phyloP scores from a whole-genome alignment of 2,329 filamentous ascomycete species.

The Fusarium keratoplasticum region DNA sequence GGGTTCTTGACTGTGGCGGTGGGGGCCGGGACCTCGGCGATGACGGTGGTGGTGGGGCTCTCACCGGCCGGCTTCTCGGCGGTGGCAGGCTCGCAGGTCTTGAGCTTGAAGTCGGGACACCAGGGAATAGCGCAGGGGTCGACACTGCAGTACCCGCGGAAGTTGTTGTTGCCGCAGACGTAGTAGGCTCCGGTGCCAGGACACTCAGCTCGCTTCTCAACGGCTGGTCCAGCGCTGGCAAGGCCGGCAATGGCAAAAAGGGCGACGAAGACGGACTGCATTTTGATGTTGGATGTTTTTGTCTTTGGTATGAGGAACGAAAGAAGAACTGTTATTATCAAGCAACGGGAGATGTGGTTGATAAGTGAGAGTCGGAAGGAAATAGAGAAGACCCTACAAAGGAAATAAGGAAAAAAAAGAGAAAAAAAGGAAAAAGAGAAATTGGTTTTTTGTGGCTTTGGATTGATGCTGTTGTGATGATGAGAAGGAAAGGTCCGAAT shows the following conservation, averaged over 20 bases:
- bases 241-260: constrained; percentile 25
- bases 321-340: not conserved
- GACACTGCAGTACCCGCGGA: constrained; percentile 23
- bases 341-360: constrained; percentile 15
- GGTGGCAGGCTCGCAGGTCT: constrained; percentile 22
- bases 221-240: constrained; percentile 11
- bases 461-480: constrained; percentile 31
- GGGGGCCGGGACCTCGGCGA: not conserved
- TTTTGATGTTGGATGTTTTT: constrained; percentile 16
- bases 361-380: constrained; percentile 34
- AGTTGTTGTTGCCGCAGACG: constrained; percentile 23
- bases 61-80: not conserved
- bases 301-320: not conserved
- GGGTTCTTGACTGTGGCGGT: not conserved
- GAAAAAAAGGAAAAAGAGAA: not conserved
- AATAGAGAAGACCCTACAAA: constrained; percentile 31
- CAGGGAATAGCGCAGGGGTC: constrained; percentile 26
- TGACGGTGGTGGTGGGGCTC: not conserved
- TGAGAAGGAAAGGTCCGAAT: constrained; percentile 8
- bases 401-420: constrained; percentile 34
- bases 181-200: constrained; percentile 24
- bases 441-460: constrained; percentile 15
- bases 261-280: constrained; percentile 32
- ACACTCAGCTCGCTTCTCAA: constrained; percentile 21
- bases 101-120: constrained; percentile 21